Percentiles rank a stretch among this genome's conserved stretches.
phyloP scores from a whole-genome alignment of 345 rosid genomes.

The Euphorbia peplus region DNA sequence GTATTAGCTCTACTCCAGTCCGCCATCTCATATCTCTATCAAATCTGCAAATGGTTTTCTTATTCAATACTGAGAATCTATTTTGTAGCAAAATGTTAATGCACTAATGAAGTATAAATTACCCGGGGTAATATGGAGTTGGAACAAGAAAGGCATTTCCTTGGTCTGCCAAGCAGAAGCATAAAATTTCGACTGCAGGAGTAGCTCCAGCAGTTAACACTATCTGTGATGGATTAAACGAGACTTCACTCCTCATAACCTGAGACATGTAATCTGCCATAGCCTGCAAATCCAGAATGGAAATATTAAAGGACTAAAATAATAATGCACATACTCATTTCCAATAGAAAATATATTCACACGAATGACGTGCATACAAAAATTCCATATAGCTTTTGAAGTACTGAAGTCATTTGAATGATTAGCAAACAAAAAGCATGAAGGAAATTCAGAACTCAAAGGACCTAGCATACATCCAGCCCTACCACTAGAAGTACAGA shows the following conservation, averaged over 20 bases:
- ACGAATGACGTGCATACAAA: neutral
- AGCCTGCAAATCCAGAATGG: slow-evolving; percentile 45
- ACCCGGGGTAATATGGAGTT: slow-evolving; percentile 93
- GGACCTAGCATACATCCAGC: neutral
- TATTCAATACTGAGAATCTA: slow-evolving; percentile 9
- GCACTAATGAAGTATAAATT: slow-evolving; percentile 10
- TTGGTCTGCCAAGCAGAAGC: slow-evolving; percentile 88
- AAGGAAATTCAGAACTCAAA: neutral
- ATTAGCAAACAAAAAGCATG: neutral
- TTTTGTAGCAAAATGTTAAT: neutral
- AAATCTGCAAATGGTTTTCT: slow-evolving; percentile 55
- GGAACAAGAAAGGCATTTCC: slow-evolving; percentile 89
- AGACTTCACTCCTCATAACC: slow-evolving; percentile 47
- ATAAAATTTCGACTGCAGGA: slow-evolving; percentile 79
- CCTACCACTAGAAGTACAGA: neutral
- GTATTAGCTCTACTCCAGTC: slow-evolving; percentile 82
- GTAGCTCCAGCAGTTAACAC: slow-evolving; percentile 81
- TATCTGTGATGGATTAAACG: slow-evolving; percentile 66
- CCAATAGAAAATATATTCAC: neutral
- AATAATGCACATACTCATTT: neutral
- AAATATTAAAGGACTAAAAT: slow-evolving; percentile 1
- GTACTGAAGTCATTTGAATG: neutral
- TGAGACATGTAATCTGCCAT: slow-evolving; percentile 77
- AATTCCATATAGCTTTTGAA: neutral
- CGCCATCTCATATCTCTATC: slow-evolving; percentile 76